Percentiles rank a stretch among this genome's conserved stretches.
Conservation (phyloP, 352 stramenopile species). For the Pythium plurisporium region DNA sequence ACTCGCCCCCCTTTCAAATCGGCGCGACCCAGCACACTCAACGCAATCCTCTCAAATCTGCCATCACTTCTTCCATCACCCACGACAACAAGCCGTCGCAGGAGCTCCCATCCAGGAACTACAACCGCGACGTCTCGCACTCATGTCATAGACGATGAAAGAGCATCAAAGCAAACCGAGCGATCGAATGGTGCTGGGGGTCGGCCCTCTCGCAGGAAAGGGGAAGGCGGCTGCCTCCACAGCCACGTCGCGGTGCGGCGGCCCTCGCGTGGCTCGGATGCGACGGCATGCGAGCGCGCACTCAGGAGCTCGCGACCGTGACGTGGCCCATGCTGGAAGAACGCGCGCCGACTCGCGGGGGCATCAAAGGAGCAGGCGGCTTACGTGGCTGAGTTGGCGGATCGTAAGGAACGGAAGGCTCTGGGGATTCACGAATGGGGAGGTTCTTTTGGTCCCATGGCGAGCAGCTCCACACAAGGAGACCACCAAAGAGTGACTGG, state of each 20-base stretch:
- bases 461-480: not conserved
- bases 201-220: not conserved
- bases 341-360: not conserved
- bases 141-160: too few relatives aligned
- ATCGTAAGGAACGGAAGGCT: constrained; percentile 41
- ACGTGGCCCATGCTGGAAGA: constrained; percentile 19
- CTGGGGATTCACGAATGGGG: constrained; percentile 29
- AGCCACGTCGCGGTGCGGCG: constrained; percentile 35
- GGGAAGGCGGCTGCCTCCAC: constrained; percentile 52
- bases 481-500: constrained; percentile 16
- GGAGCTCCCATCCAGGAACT: constrained; percentile 3
- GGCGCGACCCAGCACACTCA: not conserved
- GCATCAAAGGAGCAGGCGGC: constrained; percentile 3
- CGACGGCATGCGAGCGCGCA: constrained; percentile 5
- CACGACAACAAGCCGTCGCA: not conserved
- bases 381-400: constrained; percentile 38
- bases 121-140: constrained; percentile 12
- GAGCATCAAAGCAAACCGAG: too few relatives aligned
- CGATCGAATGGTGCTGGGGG: not conserved
- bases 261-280: constrained; percentile 16
- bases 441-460: not conserved
- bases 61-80: not conserved
- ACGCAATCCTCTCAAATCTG: too few relatives aligned
- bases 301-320: constrained; percentile 7
- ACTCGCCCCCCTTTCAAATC: constrained; percentile 21